Evolutionary conservation across 768 basidiomycete genomes (phyloP).

Genomic region (Phanerochaete sordida): DNA sequence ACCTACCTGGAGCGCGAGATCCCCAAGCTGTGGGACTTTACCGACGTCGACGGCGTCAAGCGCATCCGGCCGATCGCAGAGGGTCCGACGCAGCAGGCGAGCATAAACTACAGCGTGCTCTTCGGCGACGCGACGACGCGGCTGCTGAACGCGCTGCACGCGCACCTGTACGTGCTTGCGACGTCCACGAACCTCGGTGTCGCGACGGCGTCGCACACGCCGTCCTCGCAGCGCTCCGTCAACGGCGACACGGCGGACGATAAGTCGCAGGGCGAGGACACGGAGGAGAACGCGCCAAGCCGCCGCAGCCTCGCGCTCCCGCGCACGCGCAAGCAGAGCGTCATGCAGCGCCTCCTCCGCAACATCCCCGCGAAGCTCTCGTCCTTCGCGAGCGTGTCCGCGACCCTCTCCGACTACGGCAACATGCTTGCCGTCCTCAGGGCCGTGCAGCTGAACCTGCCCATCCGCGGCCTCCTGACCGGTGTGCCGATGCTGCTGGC

Average conservation of each 20-base stretch:
- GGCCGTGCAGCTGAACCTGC: constrained; percentile 67
- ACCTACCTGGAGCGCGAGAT: constrained; percentile 79
- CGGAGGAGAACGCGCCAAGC: constrained; percentile 18
- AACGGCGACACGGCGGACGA: constrained; percentile 15
- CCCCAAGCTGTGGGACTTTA: constrained; percentile 52
- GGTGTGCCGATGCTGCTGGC: constrained; percentile 88
- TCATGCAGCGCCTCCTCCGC: constrained; percentile 50
- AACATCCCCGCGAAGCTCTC: constrained; percentile 41
- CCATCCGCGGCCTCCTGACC: constrained; percentile 67
- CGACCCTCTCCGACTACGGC: constrained; percentile 71
- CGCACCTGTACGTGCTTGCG: constrained; percentile 76
- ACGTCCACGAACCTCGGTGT: constrained; percentile 64
- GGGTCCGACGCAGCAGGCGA: constrained; percentile 44
- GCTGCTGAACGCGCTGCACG: constrained; percentile 78
- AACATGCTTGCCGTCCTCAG: constrained; percentile 66
- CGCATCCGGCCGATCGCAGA: constrained; percentile 45
- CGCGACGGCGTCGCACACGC: constrained; percentile 33
- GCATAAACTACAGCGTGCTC: constrained; percentile 44
- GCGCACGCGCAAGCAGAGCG: constrained; percentile 55
- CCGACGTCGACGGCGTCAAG: constrained; percentile 43
- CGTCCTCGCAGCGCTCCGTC: constrained; percentile 34
- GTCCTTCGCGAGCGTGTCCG: constrained; percentile 39
- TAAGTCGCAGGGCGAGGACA: constrained; percentile 24
- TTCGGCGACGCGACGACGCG: constrained; percentile 63
- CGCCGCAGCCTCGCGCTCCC: constrained; percentile 41